Evolutionary conservation across 2,329 filamentous ascomycete species (phyloP).

Genomic region (Colletotrichum viniferum): DNA sequence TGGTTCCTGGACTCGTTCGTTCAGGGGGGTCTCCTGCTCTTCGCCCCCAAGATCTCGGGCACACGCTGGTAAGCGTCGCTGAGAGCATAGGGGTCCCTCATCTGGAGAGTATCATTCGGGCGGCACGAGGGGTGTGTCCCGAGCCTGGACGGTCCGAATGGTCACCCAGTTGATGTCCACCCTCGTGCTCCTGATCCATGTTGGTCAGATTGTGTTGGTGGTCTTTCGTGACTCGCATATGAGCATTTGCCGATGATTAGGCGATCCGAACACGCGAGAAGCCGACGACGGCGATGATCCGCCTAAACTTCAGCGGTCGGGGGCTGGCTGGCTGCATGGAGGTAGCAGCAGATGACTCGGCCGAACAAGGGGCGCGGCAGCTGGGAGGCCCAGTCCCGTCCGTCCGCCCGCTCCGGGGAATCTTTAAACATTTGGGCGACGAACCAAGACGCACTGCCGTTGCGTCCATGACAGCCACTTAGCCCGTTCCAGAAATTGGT

Average conservation of each 20-base stretch:
- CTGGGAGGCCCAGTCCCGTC: constrained; percentile 15
- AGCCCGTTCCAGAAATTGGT: background rate
- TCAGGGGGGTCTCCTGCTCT: constrained; percentile 13
- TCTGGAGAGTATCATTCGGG: background rate
- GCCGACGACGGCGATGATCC: background rate
- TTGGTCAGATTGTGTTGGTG: constrained; percentile 5
- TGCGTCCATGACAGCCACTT: background rate
- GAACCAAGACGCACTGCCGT: constrained; percentile 2
- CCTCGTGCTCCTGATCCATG: constrained; percentile 12
- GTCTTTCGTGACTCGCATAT: constrained; percentile 17
- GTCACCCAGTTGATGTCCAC: background rate
- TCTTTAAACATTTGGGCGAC: background rate
- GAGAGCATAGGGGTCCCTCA: background rate
- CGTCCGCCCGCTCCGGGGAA: constrained; percentile 15
- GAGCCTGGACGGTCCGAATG: constrained; percentile 16
- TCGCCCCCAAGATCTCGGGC: constrained; percentile 22
- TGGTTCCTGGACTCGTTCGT: constrained; percentile 17
- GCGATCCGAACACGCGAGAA: constrained; percentile 12
- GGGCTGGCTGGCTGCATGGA: background rate
- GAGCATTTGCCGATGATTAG: constrained; percentile 10
- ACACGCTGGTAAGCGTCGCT: constrained; percentile 8
- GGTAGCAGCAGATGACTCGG: constrained; percentile 2
- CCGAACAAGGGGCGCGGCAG: constrained; percentile 1
- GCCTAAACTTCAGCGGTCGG: background rate
- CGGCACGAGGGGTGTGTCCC: background rate